These are phyloP conservation scores for Excoecaria cochinchinensis DNA, from an alignment of 345 rosid species.

Conservation along the genomic window DNA sequence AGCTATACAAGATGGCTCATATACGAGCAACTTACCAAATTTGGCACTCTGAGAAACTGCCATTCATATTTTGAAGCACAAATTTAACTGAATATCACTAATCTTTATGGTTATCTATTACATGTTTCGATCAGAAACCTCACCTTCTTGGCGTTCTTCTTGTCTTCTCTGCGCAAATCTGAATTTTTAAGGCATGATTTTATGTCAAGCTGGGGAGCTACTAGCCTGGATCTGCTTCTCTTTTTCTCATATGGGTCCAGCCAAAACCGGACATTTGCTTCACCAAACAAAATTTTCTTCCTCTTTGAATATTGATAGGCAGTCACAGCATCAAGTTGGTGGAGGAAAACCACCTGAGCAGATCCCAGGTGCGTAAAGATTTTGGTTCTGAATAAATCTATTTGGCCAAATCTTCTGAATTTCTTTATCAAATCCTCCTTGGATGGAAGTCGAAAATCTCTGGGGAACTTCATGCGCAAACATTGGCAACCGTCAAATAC, in stretches of 20 bases:
- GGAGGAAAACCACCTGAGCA: conserved; percentile 30
- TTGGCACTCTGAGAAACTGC: neutral
- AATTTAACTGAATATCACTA: neutral
- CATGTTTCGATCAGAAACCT: conserved; percentile 23
- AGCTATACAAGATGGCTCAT: neutral
- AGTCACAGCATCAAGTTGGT: conserved; percentile 27
- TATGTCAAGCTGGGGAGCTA: neutral
- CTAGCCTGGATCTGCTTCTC: conserved; percentile 10
- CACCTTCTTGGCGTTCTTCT: conserved; percentile 17
- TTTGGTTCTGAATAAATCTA: conserved; percentile 25
- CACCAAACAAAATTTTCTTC: conserved; percentile 28
- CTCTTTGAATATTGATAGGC: conserved; percentile 37
- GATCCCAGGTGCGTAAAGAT: conserved; percentile 19
- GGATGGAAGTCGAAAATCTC: conserved; percentile 29
- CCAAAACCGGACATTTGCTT: conserved; percentile 25
- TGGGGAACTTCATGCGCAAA: conserved; percentile 33
- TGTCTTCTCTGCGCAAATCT: conserved; percentile 2
- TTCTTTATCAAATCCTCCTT: conserved; percentile 27
- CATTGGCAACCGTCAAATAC: neutral
- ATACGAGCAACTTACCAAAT: neutral
- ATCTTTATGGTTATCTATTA: conserved; percentile 1
- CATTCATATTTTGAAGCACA: neutral
- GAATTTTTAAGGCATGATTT: conserved; percentile 30
- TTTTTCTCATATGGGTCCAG: conserved; percentile 21
- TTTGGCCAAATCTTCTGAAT: conserved; percentile 28